Evolutionary conservation across 495 filamentous ascomycete species (phyloP), one percentile per base, ranked within the genome.

Genomic region (Peziza echinospora): DNA sequence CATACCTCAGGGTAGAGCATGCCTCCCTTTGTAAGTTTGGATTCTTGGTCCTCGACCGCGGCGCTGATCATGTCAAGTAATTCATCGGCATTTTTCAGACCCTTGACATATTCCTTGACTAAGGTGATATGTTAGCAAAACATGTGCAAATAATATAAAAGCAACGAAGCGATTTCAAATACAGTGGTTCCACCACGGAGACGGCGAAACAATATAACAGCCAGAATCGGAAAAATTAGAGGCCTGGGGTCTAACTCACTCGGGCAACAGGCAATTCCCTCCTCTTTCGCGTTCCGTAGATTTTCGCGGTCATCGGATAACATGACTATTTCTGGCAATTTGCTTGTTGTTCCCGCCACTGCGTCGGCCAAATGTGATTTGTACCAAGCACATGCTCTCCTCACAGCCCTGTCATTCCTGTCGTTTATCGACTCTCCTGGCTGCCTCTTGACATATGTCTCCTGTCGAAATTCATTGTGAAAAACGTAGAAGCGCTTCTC

Each of bases 401-500:
- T 71, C 9, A 97, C 82, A 21, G 89, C 86, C 46, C 84, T 73
- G 57, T 97, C 89, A 57, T 97, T 97, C 34, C 89, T 73, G 60
- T 97, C 89, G 57, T 97, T 97, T 63, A 96, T 92, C 5, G 76
- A 78, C 65, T 97, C 89, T 21, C 81, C 79, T 21, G 64, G 67
- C 22, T 75, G 68, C 53, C 89, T 70, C 16, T 70, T 63, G 44
- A 93, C 72, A 58, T 93, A 77, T 6, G 89, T 97, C 63, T 97
- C 89, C 37, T 80, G 67, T 34, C 89, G 75, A 58, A 97, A 97
- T 48, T 97, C 89, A 62, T 97, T 97, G 70, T 96, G 96, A 64
- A 97, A 97, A 41, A 97, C 81, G 60, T 93, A 96, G 58, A 92
- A 96, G 11, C 86, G 75, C 64, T 96, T 96, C 26, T 92, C 85